These are phyloP conservation scores for Aureobasidium pullulans DNA, from an alignment of 2,329 filamentous ascomycete species.

Conservation along the genomic window DNA sequence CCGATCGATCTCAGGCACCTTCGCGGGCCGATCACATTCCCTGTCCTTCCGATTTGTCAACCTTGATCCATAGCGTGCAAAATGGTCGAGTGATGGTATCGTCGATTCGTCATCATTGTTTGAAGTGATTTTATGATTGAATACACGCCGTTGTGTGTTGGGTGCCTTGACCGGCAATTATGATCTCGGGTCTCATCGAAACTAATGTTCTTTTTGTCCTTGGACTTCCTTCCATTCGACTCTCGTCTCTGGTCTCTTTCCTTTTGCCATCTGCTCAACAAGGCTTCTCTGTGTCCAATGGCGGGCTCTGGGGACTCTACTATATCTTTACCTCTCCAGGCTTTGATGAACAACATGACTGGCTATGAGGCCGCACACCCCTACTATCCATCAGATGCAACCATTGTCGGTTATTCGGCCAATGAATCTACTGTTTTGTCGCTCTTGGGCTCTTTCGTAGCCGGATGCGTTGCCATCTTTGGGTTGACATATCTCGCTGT, in stretches of 20 bases:
- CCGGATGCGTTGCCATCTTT: slow-evolving; percentile 52
- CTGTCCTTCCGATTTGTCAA: neutral
- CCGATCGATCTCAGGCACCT: neutral
- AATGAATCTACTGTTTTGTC: slow-evolving; percentile 56
- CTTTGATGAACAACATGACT: slow-evolving; percentile 1
- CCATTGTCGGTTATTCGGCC: slow-evolving; percentile 56
- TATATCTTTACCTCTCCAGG: slow-evolving; percentile 3
- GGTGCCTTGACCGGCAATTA: neutral
- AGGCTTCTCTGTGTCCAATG: neutral
- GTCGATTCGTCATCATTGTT: neutral
- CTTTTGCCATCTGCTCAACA: neutral
- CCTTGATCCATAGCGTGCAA: neutral
- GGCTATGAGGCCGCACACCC: slow-evolving; percentile 43
- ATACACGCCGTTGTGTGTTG: neutral
- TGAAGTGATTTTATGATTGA: neutral
- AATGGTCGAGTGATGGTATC: slow-evolving; percentile 2
- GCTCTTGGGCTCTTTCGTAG: slow-evolving; percentile 54
- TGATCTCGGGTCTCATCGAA: neutral
- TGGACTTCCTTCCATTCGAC: neutral
- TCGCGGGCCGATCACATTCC: neutral
- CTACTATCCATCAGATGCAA: slow-evolving; percentile 61
- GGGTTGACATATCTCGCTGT: slow-evolving; percentile 47
- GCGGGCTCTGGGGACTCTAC: neutral
- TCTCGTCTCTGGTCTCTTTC: neutral
- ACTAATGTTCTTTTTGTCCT: neutral